Evolutionary conservation across 169 alveolate genomes (phyloP).

Genomic region (Cyclospora cayetanensis): DNA sequence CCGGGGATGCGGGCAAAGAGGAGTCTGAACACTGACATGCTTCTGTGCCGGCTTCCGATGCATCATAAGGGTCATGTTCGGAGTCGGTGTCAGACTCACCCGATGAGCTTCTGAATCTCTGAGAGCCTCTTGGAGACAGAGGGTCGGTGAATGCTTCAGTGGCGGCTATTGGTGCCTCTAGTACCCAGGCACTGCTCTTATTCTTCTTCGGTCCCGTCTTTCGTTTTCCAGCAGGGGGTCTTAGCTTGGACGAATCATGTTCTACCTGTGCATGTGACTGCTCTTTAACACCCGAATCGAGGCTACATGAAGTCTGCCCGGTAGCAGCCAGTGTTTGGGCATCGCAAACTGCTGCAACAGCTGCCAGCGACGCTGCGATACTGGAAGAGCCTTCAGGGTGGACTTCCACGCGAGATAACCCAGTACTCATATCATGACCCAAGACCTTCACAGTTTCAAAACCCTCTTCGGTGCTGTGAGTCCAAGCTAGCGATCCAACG

Average conservation of each 20-base stretch:
- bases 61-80: background rate
- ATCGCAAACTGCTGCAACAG: background rate
- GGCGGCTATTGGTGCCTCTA: constrained; percentile 14
- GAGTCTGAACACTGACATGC: background rate
- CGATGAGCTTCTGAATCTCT: background rate
- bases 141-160: constrained; percentile 47
- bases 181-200: background rate
- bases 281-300: background rate
- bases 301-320: too few species aligned
- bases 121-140: background rate
- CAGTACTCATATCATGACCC: background rate
- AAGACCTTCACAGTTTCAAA: constrained; percentile 23
- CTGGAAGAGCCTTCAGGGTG: constrained; percentile 9
- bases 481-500: constrained; percentile 16
- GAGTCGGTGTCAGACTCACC: background rate
- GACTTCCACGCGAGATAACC: background rate
- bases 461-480: constrained; percentile 32
- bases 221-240: background rate
- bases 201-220: background rate
- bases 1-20: background rate
- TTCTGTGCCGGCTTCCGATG: background rate
- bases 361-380: constrained; percentile 50
- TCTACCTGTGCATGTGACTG: background rate
- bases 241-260: background rate
- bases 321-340: background rate